Percentiles rank a stretch among this genome's conserved stretches.
Evolutionary conservation across 2,329 filamentous ascomycete genomes (phyloP).

Genomic region (Trichoderma koningii): DNA sequence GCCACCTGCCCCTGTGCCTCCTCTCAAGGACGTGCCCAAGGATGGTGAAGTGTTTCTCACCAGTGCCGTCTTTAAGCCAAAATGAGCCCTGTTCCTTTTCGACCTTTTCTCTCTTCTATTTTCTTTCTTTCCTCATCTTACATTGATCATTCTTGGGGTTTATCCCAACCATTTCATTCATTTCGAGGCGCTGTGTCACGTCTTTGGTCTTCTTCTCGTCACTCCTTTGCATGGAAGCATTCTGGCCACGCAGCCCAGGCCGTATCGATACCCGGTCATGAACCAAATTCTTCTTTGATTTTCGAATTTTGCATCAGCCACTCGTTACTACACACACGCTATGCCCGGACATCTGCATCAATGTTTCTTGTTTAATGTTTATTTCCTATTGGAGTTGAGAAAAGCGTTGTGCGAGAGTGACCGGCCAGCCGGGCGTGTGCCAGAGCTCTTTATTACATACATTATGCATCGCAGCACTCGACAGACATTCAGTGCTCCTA

Average conservation of each 20-base stretch:
- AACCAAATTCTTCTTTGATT: not conserved
- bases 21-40: conserved; percentile 36
- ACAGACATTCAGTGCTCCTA: conserved; percentile 2
- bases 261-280: conserved; percentile 16
- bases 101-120: not conserved
- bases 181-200: not conserved
- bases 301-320: conserved; percentile 14
- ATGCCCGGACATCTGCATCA: conserved; percentile 10
- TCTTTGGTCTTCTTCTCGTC: conserved; percentile 2
- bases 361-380: conserved; percentile 7
- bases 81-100: conserved; percentile 19
- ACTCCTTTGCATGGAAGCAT: conserved; percentile 19
- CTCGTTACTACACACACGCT: not conserved
- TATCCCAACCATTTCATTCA: not conserved
- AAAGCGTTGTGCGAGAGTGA: conserved; percentile 1
- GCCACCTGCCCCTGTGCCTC: conserved; percentile 42
- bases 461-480: not conserved
- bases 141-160: too few species aligned
- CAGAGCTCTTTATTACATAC: not conserved
- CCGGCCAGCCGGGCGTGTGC: not conserved
- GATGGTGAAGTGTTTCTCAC: conserved; percentile 47
- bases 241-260: not conserved
- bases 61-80: conserved; percentile 53
- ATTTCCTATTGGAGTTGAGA: not conserved
- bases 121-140: conserved; percentile 8